phyloP scores from a whole-genome alignment of 306 rosid genomes.

The Astragalus membranaceus region DNA sequence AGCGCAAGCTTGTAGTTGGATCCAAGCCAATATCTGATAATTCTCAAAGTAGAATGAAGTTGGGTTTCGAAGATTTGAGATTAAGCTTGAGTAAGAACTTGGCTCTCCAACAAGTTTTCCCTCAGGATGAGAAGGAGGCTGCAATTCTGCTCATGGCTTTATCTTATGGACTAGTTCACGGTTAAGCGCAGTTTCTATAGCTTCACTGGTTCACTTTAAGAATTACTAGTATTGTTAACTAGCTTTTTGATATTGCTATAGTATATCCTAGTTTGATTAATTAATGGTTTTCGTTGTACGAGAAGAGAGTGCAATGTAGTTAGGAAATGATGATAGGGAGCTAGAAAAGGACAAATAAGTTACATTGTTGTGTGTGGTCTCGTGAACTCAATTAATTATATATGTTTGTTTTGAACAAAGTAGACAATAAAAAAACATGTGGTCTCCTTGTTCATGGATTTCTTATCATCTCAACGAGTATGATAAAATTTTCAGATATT shows the following conservation, averaged over 20 bases:
- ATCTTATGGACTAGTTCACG: conserved; percentile 83
- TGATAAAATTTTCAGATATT: too few relatives aligned
- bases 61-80: conserved; percentile 57
- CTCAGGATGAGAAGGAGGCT: conserved; percentile 96
- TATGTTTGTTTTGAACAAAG: conserved; percentile 28
- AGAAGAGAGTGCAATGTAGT: background rate
- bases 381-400: conserved; percentile 3
- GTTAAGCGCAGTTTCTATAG: conserved; percentile 30
- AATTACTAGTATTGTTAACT: background rate
- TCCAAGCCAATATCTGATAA: background rate
- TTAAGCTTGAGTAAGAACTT: conserved; percentile 50
- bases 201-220: background rate
- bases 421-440: conserved; percentile 27
- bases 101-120: conserved; percentile 65
- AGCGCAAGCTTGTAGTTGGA: conserved; percentile 1
- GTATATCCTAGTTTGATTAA: background rate
- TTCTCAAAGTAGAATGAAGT: conserved; percentile 29
- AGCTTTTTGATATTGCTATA: conserved; percentile 17
- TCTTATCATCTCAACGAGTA: background rate
- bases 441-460: conserved; percentile 26
- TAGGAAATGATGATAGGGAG: background rate
- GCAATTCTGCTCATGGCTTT: conserved; percentile 90
- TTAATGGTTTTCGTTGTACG: conserved; percentile 1
- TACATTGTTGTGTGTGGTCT: background rate
- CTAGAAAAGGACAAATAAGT: conserved; percentile 4